Evolutionary conservation across 2,329 filamentous ascomycete species (phyloP).

Genomic region (Sporothrix luriei): DNA sequence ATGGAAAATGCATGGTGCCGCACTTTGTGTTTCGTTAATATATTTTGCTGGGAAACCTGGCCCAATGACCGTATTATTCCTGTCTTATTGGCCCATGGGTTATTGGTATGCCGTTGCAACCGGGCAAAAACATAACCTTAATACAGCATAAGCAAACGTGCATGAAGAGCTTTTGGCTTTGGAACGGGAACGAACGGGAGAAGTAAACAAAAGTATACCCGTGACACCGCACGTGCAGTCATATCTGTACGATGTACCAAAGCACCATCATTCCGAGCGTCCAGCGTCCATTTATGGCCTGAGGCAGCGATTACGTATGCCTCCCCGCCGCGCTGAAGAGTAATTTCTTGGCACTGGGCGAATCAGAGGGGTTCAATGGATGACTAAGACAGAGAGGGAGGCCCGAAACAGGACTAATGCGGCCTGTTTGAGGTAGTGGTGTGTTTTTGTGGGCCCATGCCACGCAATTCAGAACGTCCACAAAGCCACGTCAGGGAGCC

Average conservation of each 20-base stretch:
- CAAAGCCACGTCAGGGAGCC: slow-evolving; percentile 15
- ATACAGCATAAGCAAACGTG: background rate
- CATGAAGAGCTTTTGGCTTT: background rate
- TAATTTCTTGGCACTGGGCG: slow-evolving; percentile 26
- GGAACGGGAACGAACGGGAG: background rate
- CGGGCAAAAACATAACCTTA: background rate
- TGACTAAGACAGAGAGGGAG: slow-evolving; percentile 14
- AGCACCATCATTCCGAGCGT: background rate
- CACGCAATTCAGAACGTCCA: background rate
- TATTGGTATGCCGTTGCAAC: background rate
- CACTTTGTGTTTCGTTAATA: background rate
- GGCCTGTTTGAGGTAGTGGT: background rate
- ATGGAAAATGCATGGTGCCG: background rate
- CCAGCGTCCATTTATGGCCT: background rate
- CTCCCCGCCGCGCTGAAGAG: background rate
- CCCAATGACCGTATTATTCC: too few species aligned
- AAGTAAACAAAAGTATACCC: background rate
- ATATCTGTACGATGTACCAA: too few species aligned
- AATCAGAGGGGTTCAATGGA: background rate
- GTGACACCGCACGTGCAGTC: slow-evolving; percentile 3
- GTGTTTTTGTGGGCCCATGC: slow-evolving; percentile 5
- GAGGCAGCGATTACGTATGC: slow-evolving; percentile 33
- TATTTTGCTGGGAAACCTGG: background rate
- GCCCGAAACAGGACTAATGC: background rate
- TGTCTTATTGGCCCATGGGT: background rate